Base-by-base conservation (phyloP, 306 rosid genomes). In the Quercus mongolica region DNA sequence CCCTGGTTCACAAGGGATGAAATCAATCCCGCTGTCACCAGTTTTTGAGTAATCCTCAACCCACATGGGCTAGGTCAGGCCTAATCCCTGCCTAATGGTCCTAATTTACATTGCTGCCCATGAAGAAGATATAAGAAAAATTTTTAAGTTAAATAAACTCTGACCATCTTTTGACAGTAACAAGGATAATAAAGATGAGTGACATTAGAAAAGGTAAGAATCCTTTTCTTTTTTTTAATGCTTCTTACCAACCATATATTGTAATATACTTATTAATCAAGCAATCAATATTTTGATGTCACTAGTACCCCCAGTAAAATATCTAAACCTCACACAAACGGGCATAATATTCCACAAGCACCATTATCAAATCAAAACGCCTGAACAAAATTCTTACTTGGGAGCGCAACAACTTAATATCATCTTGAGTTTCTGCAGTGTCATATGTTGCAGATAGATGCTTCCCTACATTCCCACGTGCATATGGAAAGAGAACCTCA, bases 401-500 rank as follows among this genome's bases (percentile, higher is more conserved):
- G 74, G 82, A 63, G 38, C 91, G 89, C 72, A 95, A 90, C 84
- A 95, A 82, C 76, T 85, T 85, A 72, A 95, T 90, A 78, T 95
- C 99, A 38, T 89, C 90, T 81, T 87, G 90, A 61, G 99, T 91
- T 59, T 90, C 97, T 51, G 86, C 80, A 28, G 92, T 82, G 56
- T 92, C 92, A 44, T 88, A 95, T 75, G 98, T 91, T 35, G 86
- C 88, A 71, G 87, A 88, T 77, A 95, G 90, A 82, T 95, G 98
- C 87, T 88, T 95, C 73, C 84, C 91, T 82, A 92, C 98, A 84
- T 91, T 92, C 78, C 89, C 87, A 73, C 92, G 91, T 56, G 99
- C 99, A 84, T 91, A 95, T 14, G 98, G 97, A 85, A 95, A 95
- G 76, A 95, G 99, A 83, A 93, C 91, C 71, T 93, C 99, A 21